Evolutionary conservation across 306 rosid genomes (phyloP).

Genomic region (Lathyrus oleraceus): DNA sequence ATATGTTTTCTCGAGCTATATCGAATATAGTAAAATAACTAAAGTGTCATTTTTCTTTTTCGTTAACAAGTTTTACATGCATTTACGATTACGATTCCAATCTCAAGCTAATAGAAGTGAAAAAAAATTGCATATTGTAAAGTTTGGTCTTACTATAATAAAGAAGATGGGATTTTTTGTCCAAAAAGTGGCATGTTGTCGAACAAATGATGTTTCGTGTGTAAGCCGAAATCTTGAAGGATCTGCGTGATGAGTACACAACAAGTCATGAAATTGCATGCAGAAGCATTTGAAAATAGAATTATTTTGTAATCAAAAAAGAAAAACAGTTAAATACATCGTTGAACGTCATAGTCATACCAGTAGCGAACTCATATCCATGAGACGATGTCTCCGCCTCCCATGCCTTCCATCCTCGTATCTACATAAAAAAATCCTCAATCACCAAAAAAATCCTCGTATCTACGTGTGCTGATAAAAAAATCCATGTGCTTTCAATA

Average conservation of each 20-base stretch:
- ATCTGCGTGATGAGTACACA: conserved; percentile 48
- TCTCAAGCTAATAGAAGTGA: neutral
- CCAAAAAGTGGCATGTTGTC: conserved; percentile 86
- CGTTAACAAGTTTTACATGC: too few relatives aligned
- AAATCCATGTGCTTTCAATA: too few relatives aligned
- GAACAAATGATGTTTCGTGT: conserved; percentile 92
- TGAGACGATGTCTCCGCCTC: conserved; percentile 81
- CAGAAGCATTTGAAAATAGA: conserved; percentile 12
- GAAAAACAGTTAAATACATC: conserved; percentile 5
- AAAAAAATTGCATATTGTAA: conserved; percentile 12
- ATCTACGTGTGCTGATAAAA: too few relatives aligned
- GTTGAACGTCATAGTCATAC: conserved; percentile 51
- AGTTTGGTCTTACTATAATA: conserved; percentile 66
- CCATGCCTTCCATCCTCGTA: conserved; percentile 98
- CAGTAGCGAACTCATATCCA: conserved; percentile 74
- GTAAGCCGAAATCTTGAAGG: conserved; percentile 87
- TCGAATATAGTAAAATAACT: too few relatives aligned
- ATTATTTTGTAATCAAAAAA: conserved; percentile 9
- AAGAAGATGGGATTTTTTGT: conserved; percentile 66
- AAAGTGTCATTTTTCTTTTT: too few relatives aligned
- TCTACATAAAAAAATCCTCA: conserved; percentile 52
- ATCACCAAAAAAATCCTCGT: neutral
- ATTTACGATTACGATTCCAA: too few relatives aligned
- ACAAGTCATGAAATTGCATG: conserved; percentile 13
- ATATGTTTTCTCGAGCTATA: neutral